These are phyloP conservation scores for Chytriomyces confervae DNA, from an alignment of 192 early-diverging fungal genomes.

Conservation along the genomic window DNA sequence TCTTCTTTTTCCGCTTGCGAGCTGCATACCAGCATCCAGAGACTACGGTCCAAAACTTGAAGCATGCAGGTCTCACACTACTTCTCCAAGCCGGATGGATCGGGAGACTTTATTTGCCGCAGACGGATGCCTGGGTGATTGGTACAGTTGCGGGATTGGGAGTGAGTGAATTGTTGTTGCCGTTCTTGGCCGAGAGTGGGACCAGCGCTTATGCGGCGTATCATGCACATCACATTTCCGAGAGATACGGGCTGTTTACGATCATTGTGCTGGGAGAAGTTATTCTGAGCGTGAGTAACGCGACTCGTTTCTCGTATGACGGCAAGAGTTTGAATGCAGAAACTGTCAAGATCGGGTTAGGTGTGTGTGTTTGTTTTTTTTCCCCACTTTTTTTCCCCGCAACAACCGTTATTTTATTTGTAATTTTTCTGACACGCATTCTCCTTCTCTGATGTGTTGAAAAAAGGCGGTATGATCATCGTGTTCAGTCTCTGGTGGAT, in stretches of 20 bases:
- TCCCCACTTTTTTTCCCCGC: background rate
- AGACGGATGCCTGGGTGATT: background rate
- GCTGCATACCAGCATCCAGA: background rate
- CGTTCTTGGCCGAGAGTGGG: background rate
- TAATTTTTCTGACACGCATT: background rate
- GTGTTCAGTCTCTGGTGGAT: conserved; percentile 26
- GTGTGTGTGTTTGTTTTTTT: background rate
- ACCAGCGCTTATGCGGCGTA: background rate
- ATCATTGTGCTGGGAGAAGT: conserved; percentile 13
- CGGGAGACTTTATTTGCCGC: background rate
- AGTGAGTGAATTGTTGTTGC: background rate
- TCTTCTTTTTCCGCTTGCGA: background rate
- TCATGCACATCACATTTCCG: conserved; percentile 19
- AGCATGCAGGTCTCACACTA: background rate
- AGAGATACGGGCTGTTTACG: conserved; percentile 1
- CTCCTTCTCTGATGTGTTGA: background rate
- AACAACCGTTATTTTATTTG: background rate
- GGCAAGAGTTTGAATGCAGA: background rate
- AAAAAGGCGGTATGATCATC: background rate
- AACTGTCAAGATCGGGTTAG: background rate
- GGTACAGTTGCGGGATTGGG: background rate
- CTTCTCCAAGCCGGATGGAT: conserved; percentile 17
- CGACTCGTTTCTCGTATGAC: background rate
- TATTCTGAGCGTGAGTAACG: background rate
- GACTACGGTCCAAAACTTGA: background rate